Evolutionary conservation across 768 basidiomycete species (phyloP).

Genomic region (Mrakia hoshinonis): DNA sequence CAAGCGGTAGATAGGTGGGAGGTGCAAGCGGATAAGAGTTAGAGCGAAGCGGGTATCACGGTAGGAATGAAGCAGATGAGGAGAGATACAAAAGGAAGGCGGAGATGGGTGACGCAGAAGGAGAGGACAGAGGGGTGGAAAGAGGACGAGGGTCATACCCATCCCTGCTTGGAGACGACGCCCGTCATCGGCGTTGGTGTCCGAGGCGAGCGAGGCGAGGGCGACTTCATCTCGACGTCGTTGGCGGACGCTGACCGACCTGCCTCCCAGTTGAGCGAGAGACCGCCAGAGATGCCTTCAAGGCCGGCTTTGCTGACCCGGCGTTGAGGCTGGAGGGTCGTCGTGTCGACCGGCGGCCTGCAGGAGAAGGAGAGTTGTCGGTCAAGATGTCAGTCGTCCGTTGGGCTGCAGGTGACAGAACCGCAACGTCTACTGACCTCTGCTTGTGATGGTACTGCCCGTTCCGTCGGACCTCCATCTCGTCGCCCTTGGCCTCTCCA

Average conservation of each 20-base stretch:
- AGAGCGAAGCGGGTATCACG: too few species aligned
- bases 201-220: not conserved
- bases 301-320: constrained; percentile 88
- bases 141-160: not conserved
- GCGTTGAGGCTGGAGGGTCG: constrained; percentile 76
- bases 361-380: not conserved
- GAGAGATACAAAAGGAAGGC: not conserved
- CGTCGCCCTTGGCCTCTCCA: constrained; percentile 49
- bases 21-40: too few species aligned
- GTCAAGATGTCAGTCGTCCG: not conserved
- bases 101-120: not conserved
- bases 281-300: constrained; percentile 44
- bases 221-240: constrained; percentile 10
- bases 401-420: not conserved
- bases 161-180: not conserved
- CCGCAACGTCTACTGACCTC: constrained; percentile 45
- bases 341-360: constrained; percentile 73
- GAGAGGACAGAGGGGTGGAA: not conserved
- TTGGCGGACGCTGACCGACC: not conserved
- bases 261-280: constrained; percentile 1
- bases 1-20: too few species aligned
- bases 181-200: constrained; percentile 1
- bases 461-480: constrained; percentile 80
- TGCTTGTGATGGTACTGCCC: constrained; percentile 76
- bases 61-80: too few species aligned